A percentile compares a stretch with the other conserved stretches of the same genome.
phyloP scores from a whole-genome alignment of 768 basidiomycete species.

The Hygrocybe punicea region DNA sequence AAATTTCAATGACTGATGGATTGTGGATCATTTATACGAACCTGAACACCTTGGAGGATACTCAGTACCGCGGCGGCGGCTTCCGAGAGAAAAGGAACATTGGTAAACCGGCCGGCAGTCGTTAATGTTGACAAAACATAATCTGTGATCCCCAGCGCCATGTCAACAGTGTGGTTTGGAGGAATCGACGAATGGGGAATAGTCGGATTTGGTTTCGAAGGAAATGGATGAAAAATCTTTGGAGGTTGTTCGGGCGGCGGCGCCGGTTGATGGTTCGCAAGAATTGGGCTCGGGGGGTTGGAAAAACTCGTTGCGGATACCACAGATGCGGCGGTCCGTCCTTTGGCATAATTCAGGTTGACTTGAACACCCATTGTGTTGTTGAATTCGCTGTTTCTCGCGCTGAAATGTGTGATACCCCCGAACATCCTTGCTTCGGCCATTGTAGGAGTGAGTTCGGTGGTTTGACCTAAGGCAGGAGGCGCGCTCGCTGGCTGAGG shows the following conservation, averaged over 20 bases:
- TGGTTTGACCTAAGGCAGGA: background rate
- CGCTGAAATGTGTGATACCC: background rate
- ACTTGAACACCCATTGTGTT: background rate
- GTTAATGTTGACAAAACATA: slow-evolving; percentile 21
- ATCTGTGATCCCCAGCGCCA: slow-evolving; percentile 16
- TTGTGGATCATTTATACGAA: slow-evolving; percentile 3
- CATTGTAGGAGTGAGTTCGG: background rate
- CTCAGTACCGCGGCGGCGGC: slow-evolving; percentile 18
- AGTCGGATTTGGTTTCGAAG: background rate
- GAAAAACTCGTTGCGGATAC: background rate
- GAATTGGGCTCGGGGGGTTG: background rate
- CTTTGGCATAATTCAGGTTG: background rate
- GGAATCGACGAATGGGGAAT: background rate
- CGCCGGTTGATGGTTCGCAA: background rate
- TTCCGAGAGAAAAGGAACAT: slow-evolving; percentile 22
- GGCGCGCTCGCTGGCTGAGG: background rate
- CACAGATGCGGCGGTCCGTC: background rate
- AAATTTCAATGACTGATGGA: background rate
- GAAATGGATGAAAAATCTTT: background rate
- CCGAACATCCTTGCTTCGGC: slow-evolving; percentile 8
- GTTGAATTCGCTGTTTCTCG: background rate
- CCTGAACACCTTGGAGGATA: slow-evolving; percentile 19
- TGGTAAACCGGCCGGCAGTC: slow-evolving; percentile 15
- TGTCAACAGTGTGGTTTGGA: background rate
- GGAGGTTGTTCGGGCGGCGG: background rate